Evolutionary conservation across 495 filamentous ascomycete genomes (phyloP).

Genomic region (Cercophora samala): DNA sequence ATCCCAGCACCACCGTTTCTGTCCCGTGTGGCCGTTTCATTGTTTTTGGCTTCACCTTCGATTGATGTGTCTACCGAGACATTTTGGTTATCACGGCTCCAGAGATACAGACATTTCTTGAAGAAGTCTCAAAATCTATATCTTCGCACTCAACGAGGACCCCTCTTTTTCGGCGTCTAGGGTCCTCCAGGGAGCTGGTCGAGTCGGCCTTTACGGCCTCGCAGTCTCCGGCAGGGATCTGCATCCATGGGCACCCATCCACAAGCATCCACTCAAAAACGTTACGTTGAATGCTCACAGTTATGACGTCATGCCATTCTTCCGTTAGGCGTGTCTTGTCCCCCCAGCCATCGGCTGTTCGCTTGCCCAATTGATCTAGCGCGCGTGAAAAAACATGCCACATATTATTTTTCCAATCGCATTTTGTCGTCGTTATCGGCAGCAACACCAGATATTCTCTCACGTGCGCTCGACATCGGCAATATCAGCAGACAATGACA

Average conservation of each 20-base stretch:
- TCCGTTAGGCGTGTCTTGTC: not conserved
- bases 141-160: not conserved
- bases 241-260: not conserved
- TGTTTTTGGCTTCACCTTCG: not conserved
- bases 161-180: not conserved
- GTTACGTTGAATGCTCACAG: not conserved
- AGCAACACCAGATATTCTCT: not conserved
- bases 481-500: not conserved
- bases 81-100: not conserved
- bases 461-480: not conserved
- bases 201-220: not conserved
- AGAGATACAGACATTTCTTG: not conserved
- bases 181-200: not conserved
- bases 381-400: not conserved
- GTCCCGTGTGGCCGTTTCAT: not conserved
- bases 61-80: not conserved
- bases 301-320: conserved; percentile 4
- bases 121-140: not conserved
- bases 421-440: not conserved
- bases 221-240: not conserved
- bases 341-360: not conserved
- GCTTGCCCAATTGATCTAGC: conserved; percentile 1
- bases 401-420: not conserved
- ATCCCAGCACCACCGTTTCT: not conserved
- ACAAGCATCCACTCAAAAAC: not conserved